Evolutionary conservation across 768 basidiomycete genomes (phyloP).

Genomic region (Termitomyces sp.): DNA sequence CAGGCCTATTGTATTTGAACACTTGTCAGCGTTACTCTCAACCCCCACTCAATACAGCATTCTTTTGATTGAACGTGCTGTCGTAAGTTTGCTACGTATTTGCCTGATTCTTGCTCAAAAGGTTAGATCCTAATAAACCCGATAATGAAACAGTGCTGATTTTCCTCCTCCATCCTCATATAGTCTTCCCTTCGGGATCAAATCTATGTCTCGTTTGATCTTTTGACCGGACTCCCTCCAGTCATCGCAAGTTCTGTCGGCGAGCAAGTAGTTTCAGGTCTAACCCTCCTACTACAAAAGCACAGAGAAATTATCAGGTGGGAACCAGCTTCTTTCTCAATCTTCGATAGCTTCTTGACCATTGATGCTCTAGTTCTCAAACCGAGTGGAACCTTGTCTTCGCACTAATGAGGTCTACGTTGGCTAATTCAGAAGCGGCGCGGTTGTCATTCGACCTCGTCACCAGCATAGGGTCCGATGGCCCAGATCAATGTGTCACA

Average conservation of each 20-base stretch:
- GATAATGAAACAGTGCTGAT: slow-evolving; percentile 9
- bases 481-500: slow-evolving; percentile 58
- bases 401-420: slow-evolving; percentile 81
- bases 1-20: slow-evolving; percentile 95
- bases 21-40: slow-evolving; percentile 78
- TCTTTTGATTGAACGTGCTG: slow-evolving; percentile 90
- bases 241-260: slow-evolving; percentile 79
- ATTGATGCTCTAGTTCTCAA: slow-evolving; percentile 55
- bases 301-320: slow-evolving; percentile 73
- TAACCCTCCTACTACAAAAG: slow-evolving; percentile 75
- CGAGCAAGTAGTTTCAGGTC: slow-evolving; percentile 87
- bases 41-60: slow-evolving; percentile 82
- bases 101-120: slow-evolving; percentile 79
- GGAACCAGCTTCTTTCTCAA: neutral
- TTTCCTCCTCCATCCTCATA: neutral
- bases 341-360: neutral
- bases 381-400: slow-evolving; percentile 97
- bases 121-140: slow-evolving; percentile 39
- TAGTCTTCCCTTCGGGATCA: slow-evolving; percentile 88
- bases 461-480: slow-evolving; percentile 60
- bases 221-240: slow-evolving; percentile 78
- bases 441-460: slow-evolving; percentile 82
- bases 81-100: slow-evolving; percentile 84
- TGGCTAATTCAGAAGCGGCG: slow-evolving; percentile 84
- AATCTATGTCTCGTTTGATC: slow-evolving; percentile 90